A percentile compares a stretch with the other conserved stretches of the same genome.
Evolutionary conservation across 2,329 filamentous ascomycete genomes (phyloP).

Genomic region (Apiospora phragmitis): DNA sequence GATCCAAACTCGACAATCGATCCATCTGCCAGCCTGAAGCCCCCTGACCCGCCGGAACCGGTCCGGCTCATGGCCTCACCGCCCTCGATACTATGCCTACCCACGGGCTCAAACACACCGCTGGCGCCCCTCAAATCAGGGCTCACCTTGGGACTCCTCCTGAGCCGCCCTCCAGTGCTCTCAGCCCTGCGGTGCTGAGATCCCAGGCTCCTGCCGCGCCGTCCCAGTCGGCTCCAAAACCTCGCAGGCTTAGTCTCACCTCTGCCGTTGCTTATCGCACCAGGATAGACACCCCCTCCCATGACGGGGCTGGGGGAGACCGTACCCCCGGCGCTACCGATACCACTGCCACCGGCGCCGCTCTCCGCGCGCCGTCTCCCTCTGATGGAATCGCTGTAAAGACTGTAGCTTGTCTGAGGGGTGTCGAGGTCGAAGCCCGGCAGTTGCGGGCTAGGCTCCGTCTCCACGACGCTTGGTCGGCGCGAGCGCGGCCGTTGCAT

Average conservation of each 20-base stretch:
- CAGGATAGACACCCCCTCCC: background rate
- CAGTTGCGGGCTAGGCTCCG: constrained; percentile 43
- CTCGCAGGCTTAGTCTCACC: background rate
- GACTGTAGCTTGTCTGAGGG: constrained; percentile 27
- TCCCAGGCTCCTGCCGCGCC: background rate
- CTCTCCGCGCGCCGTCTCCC: constrained; percentile 17
- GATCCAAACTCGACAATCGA: constrained; percentile 29
- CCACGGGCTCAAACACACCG: background rate
- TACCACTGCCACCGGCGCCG: background rate
- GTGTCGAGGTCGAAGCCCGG: constrained; percentile 23
- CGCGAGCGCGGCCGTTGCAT: constrained; percentile 29
- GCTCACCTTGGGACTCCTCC: background rate
- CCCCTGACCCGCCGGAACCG: constrained; percentile 30
- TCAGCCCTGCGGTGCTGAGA: constrained; percentile 10
- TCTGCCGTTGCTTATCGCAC: background rate
- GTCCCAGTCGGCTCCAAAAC: constrained; percentile 12
- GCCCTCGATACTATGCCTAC: background rate
- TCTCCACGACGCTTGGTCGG: constrained; percentile 42
- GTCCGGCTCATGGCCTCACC: constrained; percentile 26
- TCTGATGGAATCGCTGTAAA: constrained; percentile 23
- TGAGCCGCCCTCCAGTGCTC: constrained; percentile 13
- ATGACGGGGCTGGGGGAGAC: background rate
- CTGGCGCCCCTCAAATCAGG: constrained; percentile 7
- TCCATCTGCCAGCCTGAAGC: constrained; percentile 28
- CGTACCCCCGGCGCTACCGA: background rate